Base-by-base conservation (phyloP, 2,329 filamentous ascomycete genomes). In the Paramyrothecium roridum region DNA sequence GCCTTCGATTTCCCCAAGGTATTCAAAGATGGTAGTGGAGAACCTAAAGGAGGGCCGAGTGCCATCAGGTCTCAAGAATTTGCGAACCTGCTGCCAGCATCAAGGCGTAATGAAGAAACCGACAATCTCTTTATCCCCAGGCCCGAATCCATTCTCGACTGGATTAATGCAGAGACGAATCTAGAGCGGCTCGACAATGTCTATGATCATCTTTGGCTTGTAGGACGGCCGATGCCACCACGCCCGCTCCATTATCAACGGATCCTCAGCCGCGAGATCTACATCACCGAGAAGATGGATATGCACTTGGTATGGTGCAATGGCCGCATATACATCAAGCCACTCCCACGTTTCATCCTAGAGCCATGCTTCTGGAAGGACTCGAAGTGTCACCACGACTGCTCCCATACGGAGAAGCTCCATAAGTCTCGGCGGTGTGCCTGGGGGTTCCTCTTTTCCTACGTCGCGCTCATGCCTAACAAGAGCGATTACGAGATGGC, bases 401-500 rank as follows among this genome's bases (percentile, higher is more conserved):
- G 26, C 26, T 10, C 26, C 26, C 6, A 30, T 10, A 30, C 4
- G 26, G 26, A 10, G 6, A 30, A 30, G 26, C 26, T 30, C 26
- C 26, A 30, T 30, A 10, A 30, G 26, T 30, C 4, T 30, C 46
- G n/a, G 46, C 19, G 7, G n/a, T 19, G n/a, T 16, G 54, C 26
- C 17, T 50, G 50, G 3, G 56, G 56, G 21, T 50, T 76, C 53
- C 61, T 77, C 8, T 67, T 63, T 54, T 69, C 69, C 8, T 76
- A 76, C 55, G 62, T 61, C 2, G 64, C 67, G 0, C 60, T 76
- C 1, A 57, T 76, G 1, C 50, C 55, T 1, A 59, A 70, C 56
- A 69, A 72, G 56, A 73, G 65, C 59, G 70, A 77, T 59, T 71
- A 75, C 48, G 23, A 12, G 4, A 63, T 73, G 16, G 71, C 73